Percentiles rank a stretch among this genome's conserved stretches.
Evolutionary conservation across 805 yeast species (phyloP).

Genomic region (Candida piceae): DNA sequence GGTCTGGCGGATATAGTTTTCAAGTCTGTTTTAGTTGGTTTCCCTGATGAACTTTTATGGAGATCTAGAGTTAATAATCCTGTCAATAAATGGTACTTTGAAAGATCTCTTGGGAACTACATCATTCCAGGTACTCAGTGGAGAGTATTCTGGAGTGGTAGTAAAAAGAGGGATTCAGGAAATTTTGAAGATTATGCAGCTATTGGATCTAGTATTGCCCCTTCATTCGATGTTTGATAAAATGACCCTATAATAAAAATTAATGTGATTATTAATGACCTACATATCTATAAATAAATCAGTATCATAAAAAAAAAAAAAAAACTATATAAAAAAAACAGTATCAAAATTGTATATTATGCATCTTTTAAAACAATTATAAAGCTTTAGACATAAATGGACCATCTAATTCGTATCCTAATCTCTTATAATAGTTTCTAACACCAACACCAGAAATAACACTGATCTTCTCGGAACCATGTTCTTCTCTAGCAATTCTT

Average conservation of each 20-base stretch:
- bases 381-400: conserved; percentile 87
- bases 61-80: conserved; percentile 83
- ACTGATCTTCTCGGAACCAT: conserved; percentile 84
- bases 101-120: conserved; percentile 71
- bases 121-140: conserved; percentile 32
- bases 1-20: conserved; percentile 93
- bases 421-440: conserved; percentile 86
- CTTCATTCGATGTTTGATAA: conserved; percentile 37
- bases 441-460: conserved; percentile 98
- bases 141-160: conserved; percentile 41
- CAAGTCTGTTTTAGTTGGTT: conserved; percentile 66
- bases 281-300: not conserved
- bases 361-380: not conserved
- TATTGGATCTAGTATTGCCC: conserved; percentile 52
- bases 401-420: conserved; percentile 91
- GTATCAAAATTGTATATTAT: not conserved
- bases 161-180: conserved; percentile 24
- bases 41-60: conserved; percentile 79
- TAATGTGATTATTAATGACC: not conserved
- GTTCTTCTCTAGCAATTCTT: conserved; percentile 91
- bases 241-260: not conserved
- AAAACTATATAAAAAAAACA: not conserved
- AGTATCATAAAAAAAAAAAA: not conserved
- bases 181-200: conserved; percentile 44
- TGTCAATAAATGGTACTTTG: conserved; percentile 97